A percentile compares a stretch with the other conserved stretches of the same genome.
These are phyloP conservation scores for Vitis riparia DNA, from an alignment of 164 flowering plant genomes.

Conservation along the genomic window DNA sequence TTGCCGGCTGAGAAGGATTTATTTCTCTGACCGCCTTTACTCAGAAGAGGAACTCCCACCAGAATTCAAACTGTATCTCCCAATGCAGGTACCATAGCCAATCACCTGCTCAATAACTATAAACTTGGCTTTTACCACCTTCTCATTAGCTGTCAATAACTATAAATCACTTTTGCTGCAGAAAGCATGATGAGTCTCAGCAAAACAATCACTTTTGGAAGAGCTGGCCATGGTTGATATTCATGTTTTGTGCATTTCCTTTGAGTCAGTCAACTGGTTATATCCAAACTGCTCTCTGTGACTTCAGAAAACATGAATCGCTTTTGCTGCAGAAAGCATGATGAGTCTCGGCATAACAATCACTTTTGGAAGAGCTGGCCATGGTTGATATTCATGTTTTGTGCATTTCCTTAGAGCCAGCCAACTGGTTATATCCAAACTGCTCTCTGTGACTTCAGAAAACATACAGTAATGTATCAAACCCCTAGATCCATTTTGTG, in stretches of 20 bases:
- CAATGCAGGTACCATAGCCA: conserved; percentile 63
- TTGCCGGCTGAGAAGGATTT: conserved; percentile 93
- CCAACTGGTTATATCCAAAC: no score
- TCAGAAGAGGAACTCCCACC: conserved; percentile 99
- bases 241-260: no score
- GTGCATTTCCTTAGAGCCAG: no score
- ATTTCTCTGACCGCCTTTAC: conserved; percentile 93
- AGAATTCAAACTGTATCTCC: conserved; percentile 94
- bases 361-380: not conserved
- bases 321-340: conserved; percentile 8
- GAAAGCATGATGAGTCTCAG: not conserved
- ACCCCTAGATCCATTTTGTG: no score
- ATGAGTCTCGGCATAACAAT: not conserved
- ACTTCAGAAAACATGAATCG: no score
- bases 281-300: no score
- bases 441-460: no score
- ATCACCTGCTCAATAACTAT: no score
- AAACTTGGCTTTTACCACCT: not conserved
- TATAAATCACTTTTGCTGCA: not conserved
- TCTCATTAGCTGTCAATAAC: not conserved
- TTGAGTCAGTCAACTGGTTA: no score
- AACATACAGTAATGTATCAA: no score
- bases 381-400: no score
- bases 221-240: not conserved
- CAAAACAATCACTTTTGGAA: not conserved